Base-by-base conservation (phyloP, 768 basidiomycete genomes). In the Antrodiella citrinella region DNA sequence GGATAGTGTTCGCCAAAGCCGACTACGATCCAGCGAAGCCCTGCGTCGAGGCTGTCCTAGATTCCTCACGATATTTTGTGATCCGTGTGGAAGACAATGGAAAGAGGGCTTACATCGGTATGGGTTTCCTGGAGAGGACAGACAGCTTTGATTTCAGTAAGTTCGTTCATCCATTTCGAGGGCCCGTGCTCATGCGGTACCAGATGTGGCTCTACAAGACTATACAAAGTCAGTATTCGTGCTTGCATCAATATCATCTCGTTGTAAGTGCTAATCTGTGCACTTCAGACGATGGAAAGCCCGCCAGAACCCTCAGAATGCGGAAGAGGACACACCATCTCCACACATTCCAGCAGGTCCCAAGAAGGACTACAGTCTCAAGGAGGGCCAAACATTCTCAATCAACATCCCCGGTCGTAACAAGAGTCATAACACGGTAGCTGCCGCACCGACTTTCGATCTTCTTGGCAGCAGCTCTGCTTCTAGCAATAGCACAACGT, bases 61-160 rank as follows among this genome's bases (percentile, higher is more conserved):
- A 97, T 65, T 94, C 91, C 1, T 94, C 92, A 10, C 81, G 93
- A 44, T 97, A 97, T 64, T 97, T 97, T 62, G 93, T 95, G 13
- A 72, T 96, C 39, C 77, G 91, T 48, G 86, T 96, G 2, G 93
- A 96, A 64, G 92, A 94, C 58, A 74, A 72, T 13, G 91, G 91
- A 19, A 82, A 78, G 65, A 86, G 89, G 63, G 93, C 94, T 1
- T 93, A 91, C 61, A 91, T 97, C 51, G 93, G 93, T 4, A 84
- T 96, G 77, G 93, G 93, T 13, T 97, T 93, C 64, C 77, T 78
- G 19, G 92, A 94, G 62, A 77, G 91, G 20, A 76, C 88, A 5
- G 91, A 92, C 57, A 87, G 89, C 55, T 93, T 93, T 65, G 91
- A 92, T 65, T 92, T 92, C 69, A 91, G 92, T 93, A 57, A 67